Evolutionary conservation across 75 land plant species (phyloP).

Genomic region (Cunninghamia lanceolata): DNA sequence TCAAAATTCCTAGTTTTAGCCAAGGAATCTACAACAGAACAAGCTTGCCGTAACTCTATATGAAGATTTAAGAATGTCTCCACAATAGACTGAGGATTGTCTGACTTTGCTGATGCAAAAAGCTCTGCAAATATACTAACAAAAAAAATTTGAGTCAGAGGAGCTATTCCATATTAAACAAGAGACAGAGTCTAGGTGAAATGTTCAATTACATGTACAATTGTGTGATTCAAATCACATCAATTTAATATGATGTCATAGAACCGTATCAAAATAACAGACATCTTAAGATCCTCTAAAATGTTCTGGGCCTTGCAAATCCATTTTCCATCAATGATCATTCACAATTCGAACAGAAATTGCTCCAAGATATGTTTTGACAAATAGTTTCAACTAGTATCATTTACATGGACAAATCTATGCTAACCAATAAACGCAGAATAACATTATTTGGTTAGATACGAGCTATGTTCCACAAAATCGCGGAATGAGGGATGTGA

Average conservation of each 20-base stretch:
- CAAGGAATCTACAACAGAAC: slow-evolving; percentile 54
- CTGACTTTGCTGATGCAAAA: slow-evolving; percentile 63
- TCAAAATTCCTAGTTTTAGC: slow-evolving; percentile 25
- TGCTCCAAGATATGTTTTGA: not conserved
- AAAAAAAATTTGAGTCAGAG: not conserved
- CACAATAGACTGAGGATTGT: slow-evolving; percentile 77
- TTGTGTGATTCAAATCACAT: not conserved
- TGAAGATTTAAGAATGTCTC: slow-evolving; percentile 70
- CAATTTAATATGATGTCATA: not conserved
- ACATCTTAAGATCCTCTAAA: not conserved
- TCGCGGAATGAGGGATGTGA: no score
- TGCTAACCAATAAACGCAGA: not conserved
- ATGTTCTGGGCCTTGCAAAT: not conserved
- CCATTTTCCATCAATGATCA: not conserved
- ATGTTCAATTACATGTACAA: not conserved
- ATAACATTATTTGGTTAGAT: not conserved
- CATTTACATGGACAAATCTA: not conserved
- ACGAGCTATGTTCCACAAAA: not conserved
- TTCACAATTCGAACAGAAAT: not conserved
- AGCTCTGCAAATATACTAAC: slow-evolving; percentile 84
- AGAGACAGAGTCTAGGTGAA: not conserved
- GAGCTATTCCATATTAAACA: not conserved
- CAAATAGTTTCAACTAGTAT: not conserved
- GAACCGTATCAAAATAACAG: not conserved
- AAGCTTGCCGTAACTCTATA: slow-evolving; percentile 41